These are phyloP conservation scores for Anthostomella pinea DNA, from an alignment of 2,329 filamentous ascomycete genomes.

Conservation along the genomic window DNA sequence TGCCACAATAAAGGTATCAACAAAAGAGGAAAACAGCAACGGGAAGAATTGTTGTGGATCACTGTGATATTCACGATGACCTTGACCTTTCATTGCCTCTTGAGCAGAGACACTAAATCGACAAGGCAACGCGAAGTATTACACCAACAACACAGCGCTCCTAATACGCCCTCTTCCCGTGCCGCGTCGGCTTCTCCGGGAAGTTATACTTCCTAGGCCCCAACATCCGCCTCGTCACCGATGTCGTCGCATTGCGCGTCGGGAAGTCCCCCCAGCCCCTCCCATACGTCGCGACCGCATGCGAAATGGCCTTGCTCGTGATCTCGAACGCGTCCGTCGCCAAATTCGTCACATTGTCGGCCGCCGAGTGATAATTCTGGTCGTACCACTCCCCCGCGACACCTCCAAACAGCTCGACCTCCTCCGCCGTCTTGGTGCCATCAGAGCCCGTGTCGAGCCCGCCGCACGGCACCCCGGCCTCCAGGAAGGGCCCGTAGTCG, in stretches of 20 bases:
- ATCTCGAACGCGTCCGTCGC: conserved; percentile 51
- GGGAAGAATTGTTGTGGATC: too few relatives aligned
- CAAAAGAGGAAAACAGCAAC: too few relatives aligned
- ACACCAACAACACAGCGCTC: too few relatives aligned
- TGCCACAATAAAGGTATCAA: too few relatives aligned
- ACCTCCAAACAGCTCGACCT: conserved; percentile 52
- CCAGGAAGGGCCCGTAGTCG: conserved; percentile 59
- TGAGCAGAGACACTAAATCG: too few relatives aligned
- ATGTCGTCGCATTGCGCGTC: conserved; percentile 12
- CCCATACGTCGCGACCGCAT: conserved; percentile 50
- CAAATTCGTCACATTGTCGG: conserved; percentile 53
- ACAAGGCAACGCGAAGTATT: too few relatives aligned
- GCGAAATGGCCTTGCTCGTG: conserved; percentile 54
- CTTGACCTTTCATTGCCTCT: too few relatives aligned
- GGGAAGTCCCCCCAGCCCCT: conserved; percentile 44
- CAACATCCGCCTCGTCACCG: neutral
- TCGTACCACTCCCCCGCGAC: conserved; percentile 52
- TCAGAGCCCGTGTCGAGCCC: conserved; percentile 61
- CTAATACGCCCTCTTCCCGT: neutral
- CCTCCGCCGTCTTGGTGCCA: conserved; percentile 53
- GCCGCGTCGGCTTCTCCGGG: neutral
- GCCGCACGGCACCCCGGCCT: conserved; percentile 51
- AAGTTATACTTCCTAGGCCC: neutral
- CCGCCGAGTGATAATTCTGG: conserved; percentile 52
- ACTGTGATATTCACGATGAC: too few relatives aligned